Evolutionary conservation across 164 flowering plant species (phyloP).

Genomic region (Liquidambar formosana): DNA sequence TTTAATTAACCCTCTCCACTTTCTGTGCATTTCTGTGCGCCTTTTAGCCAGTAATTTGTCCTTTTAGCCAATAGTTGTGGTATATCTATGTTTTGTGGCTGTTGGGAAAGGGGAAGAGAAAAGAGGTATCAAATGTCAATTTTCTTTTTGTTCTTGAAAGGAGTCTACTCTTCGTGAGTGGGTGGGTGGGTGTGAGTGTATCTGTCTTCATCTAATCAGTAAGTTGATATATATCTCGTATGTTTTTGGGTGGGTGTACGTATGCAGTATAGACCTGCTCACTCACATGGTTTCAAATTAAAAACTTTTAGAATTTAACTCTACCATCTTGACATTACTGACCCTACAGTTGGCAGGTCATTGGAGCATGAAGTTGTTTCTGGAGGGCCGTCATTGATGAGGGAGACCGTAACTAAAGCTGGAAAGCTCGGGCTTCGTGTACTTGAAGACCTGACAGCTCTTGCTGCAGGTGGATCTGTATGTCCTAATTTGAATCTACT

Average conservation of each 20-base stretch:
- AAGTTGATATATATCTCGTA: not conserved
- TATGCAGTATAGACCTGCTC: not conserved
- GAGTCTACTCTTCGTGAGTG: not conserved
- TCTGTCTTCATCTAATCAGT: not conserved
- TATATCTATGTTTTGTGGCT: not conserved
- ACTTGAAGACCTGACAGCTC: slow-evolving; percentile 98
- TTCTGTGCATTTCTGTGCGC: slow-evolving; percentile 9
- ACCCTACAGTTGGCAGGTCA: slow-evolving; percentile 50
- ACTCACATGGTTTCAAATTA: not conserved
- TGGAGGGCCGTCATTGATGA: slow-evolving; percentile 47
- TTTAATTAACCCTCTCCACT: not conserved
- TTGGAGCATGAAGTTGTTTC: slow-evolving; percentile 54
- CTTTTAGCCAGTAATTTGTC: not conserved
- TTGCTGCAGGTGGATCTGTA: slow-evolving; percentile 99
- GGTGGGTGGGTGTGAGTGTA: not conserved
- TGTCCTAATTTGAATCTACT: slow-evolving; percentile 52
- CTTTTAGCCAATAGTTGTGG: not conserved
- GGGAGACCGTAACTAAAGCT: slow-evolving; percentile 57
- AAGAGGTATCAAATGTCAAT: not conserved
- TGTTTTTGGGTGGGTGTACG: not conserved
- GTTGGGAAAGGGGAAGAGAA: not conserved
- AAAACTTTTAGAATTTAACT: not conserved
- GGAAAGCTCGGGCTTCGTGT: slow-evolving; percentile 85
- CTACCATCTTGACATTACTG: slow-evolving; percentile 13
- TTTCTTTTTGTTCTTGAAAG: not conserved